phyloP scores from a whole-genome alignment of 2,329 filamentous ascomycete species.

The Trichoderma oligosporum region DNA sequence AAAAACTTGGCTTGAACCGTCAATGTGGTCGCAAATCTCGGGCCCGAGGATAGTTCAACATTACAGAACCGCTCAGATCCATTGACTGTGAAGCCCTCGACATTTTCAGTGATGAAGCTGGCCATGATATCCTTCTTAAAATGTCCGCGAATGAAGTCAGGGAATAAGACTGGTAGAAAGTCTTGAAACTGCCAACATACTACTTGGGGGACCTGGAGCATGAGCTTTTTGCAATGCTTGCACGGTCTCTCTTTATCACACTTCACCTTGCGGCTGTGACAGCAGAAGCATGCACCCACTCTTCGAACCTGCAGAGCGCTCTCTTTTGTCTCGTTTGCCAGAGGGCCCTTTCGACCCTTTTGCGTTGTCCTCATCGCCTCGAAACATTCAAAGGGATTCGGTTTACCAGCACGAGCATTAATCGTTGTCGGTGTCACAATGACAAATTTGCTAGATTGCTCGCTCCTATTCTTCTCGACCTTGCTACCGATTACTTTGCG shows the following conservation, averaged over 20 bases:
- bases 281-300: conserved; percentile 56
- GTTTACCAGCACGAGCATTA: conserved; percentile 46
- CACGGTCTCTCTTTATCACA: conserved; percentile 55
- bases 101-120: conserved; percentile 47
- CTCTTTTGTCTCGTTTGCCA: conserved; percentile 52
- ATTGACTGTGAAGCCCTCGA: conserved; percentile 41
- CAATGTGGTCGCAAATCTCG: conserved; percentile 42
- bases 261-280: conserved; percentile 56
- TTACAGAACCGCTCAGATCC: conserved; percentile 41
- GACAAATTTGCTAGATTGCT: conserved; percentile 47
- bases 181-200: conserved; percentile 59
- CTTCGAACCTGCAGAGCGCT: conserved; percentile 53
- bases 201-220: conserved; percentile 47
- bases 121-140: conserved; percentile 49
- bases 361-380: conserved; percentile 51
- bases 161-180: conserved; percentile 51
- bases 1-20: conserved; percentile 52
- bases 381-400: conserved; percentile 54
- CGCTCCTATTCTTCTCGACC: conserved; percentile 44
- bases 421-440: conserved; percentile 54
- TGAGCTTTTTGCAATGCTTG: conserved; percentile 53
- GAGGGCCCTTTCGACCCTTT: conserved; percentile 53
- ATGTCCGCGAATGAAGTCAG: conserved; percentile 49
- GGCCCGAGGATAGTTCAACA: conserved; percentile 48
- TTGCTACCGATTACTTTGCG: conserved; percentile 44